Base-by-base conservation (phyloP, 1,284 basidiomycete genomes). In the Cystobasidium sp. region DNA sequence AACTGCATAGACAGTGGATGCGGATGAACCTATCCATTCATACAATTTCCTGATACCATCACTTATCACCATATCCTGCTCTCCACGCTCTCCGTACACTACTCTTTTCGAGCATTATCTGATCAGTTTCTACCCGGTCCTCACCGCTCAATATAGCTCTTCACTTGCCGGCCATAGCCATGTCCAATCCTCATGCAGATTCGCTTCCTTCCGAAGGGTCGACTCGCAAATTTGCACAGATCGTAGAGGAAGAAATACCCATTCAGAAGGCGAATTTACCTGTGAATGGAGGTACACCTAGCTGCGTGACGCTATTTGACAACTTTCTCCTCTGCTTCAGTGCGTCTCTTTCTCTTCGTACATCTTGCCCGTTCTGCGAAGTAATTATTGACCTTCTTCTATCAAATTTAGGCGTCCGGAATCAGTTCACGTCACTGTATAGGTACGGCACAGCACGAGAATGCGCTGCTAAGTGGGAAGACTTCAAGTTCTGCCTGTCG, bases 401-500 rank as follows among this genome's bases (percentile, higher is more conserved):
- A 12, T 22, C 47, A 59, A 39, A 46, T 62, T 22, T 78, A 94
- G 94, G 90, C 52, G 86, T 97, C 49, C 87, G 89, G 41, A 88
- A 88, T 9, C 95, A 97, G 82, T 83, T 95, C 71, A 91, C 90
- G 78, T 89, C 90, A 2, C 84, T 97, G 61, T 98, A 98, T 82
- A 88, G 96, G 77, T 89, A 90, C 78, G 96, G 96, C 4, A 85
- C 88, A 63, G 86, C 91, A 79, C 86, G 90, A 1, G 88, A 89
- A 75, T 98, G 96, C 82, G 85, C 84, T 0, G 85, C 86, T 68
- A 94, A 96, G 81, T 87, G 90, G 80, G 90, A 94, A 77, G 94
- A 97, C 79, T 96, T 96, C 87, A 97, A 97, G 84, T 97, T 92
- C 83, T 99, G 96, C 84, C 85, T 97, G 85, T 91, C 89, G 74